These are phyloP conservation scores for Penicillium argentinense DNA, from an alignment of 495 filamentous ascomycete species.

Conservation along the genomic window DNA sequence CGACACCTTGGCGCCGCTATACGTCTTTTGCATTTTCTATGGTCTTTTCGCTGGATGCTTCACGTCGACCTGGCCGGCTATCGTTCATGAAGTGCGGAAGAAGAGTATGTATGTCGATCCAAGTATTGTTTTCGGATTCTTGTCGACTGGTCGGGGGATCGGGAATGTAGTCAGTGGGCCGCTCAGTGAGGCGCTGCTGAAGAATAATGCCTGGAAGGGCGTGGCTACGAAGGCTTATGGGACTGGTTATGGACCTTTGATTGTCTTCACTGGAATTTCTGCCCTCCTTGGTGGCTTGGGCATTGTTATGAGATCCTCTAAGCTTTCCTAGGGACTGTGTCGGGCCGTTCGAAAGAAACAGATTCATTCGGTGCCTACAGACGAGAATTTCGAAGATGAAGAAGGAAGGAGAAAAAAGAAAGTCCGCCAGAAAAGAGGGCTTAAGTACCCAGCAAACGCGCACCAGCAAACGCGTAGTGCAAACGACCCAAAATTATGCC, in stretches of 20 bases:
- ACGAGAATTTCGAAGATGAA: not conserved
- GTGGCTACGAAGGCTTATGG: slow-evolving; percentile 35
- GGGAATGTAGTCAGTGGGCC: slow-evolving; percentile 58
- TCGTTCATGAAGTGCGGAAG: slow-evolving; percentile 49
- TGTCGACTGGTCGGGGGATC: slow-evolving; percentile 60
- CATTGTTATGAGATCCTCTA: slow-evolving; percentile 22
- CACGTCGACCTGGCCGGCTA: slow-evolving; percentile 56
- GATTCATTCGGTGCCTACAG: too few relatives aligned
- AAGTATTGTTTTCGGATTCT: slow-evolving; percentile 54
- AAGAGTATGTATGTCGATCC: slow-evolving; percentile 39
- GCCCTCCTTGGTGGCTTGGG: slow-evolving; percentile 41
- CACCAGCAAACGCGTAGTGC: too few relatives aligned
- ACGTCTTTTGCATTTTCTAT: slow-evolving; percentile 59
- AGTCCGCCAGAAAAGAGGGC: too few relatives aligned
- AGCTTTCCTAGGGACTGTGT: not conserved
- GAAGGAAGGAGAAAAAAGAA: too few relatives aligned
- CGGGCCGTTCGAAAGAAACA: too few relatives aligned
- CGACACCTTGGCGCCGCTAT: slow-evolving; percentile 48
- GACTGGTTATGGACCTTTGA: slow-evolving; percentile 38
- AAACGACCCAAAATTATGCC: too few relatives aligned
- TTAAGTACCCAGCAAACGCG: too few relatives aligned
- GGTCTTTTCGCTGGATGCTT: slow-evolving; percentile 64
- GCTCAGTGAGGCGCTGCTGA: slow-evolving; percentile 54
- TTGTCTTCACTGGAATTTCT: slow-evolving; percentile 46
- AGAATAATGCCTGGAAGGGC: slow-evolving; percentile 16